Evolutionary conservation across 2,329 filamentous ascomycete species (phyloP).

Genomic region (Xylaria sp.): DNA sequence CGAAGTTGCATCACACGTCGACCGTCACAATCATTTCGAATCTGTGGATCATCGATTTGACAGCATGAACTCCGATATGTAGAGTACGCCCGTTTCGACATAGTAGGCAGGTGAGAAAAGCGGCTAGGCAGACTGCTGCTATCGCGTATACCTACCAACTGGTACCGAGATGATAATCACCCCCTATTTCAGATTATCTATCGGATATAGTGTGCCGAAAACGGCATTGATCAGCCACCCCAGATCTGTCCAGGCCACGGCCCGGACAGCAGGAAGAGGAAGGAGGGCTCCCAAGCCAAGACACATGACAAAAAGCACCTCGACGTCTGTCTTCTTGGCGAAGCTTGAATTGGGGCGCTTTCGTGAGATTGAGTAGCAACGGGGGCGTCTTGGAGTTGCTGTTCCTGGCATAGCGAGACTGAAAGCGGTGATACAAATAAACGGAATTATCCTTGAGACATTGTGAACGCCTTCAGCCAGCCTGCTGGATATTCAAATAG

Average conservation of each 20-base stretch:
- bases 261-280: not conserved
- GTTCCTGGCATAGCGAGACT: not conserved
- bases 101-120: not conserved
- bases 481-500: too few relatives aligned
- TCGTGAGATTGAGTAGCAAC: too few relatives aligned
- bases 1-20: not conserved
- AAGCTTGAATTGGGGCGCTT: too few relatives aligned
- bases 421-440: not conserved
- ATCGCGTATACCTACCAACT: not conserved
- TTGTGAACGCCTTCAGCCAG: too few relatives aligned
- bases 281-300: not conserved
- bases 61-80: conserved; percentile 8
- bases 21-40: too few relatives aligned
- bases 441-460: too few relatives aligned
- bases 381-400: not conserved
- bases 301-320: not conserved
- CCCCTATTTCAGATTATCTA: not conserved
- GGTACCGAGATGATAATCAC: not conserved
- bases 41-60: not conserved
- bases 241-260: not conserved
- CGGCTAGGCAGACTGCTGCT: too few relatives aligned
- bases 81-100: conserved; percentile 12
- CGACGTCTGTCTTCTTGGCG: too few relatives aligned
- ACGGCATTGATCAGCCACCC: not conserved
- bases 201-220: not conserved